Evolutionary conservation across 495 filamentous ascomycete genomes (phyloP), one percentile per base, ranked within the genome.

Genomic region (Aspergillus olivimuriae): DNA sequence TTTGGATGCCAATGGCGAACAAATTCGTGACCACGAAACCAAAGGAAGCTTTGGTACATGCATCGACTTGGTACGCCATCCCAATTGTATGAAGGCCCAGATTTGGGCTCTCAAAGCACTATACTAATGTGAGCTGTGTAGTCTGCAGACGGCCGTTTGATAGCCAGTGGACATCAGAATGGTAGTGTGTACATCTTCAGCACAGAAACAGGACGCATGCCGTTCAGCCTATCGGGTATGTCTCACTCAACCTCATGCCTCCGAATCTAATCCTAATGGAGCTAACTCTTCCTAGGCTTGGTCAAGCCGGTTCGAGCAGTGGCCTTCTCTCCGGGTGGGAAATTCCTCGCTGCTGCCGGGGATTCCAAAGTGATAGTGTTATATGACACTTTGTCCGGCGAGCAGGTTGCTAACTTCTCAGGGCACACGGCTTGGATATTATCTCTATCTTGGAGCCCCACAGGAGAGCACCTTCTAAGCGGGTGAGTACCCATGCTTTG

Each of bases 111-210:
- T n/a, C n/a, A n/a, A n/a, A n/a, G n/a, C n/a, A n/a, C 35, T 15
- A 41, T 53, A 12, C 55, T 52, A 4, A 47, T 18, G 32, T 22
- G 14, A 9, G 31, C 14, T 22, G 7, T 37, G 22, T 44, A 84
- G 81, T 84, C 80, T 39, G 46, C 73, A 21, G 84, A 98, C 63
- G 91, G 89, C 40, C 78, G 76, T 44, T 81, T 91, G 53, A 89
- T 90, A 36, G 92, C 91, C 7, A 90, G 83, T 44, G 92, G 92
- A 0, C 94, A 98, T 63, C 81, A 94, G 61, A 94, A 86, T 59
- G 92, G 92, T 18, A 82, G 79, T n/a, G 77, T 98, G 39, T 95
- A 95, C 56, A 82, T 98, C 28, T 97, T 96, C 70, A 88, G 83
- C 62, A 95, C 95, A 55, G 82, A 87, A 54, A 88, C 86, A 0